Conservation (phyloP, 768 basidiomycete genomes). For the Cubamyces lactineus region DNA sequence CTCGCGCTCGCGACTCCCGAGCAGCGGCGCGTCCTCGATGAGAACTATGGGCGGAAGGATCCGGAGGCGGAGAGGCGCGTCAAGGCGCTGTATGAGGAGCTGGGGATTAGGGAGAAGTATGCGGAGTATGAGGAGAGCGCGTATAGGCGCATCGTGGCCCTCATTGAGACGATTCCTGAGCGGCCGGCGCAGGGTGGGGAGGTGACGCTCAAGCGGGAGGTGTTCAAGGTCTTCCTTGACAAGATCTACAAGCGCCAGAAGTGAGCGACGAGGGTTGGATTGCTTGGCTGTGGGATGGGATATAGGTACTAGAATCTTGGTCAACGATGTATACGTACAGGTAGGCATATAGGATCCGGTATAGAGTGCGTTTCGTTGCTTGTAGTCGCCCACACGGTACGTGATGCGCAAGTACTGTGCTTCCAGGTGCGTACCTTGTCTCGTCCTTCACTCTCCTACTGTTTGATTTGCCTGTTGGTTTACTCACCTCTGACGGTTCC, state of each 20-base stretch:
- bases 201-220: constrained; percentile 55
- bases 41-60: constrained; percentile 66
- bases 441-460: too few relatives aligned
- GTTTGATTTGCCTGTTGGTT: too few relatives aligned
- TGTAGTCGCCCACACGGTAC: too few relatives aligned
- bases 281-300: too few relatives aligned
- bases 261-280: constrained; percentile 28
- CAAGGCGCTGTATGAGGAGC: constrained; percentile 72
- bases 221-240: constrained; percentile 83
- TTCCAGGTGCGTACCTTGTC: too few relatives aligned
- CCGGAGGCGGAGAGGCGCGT: constrained; percentile 58
- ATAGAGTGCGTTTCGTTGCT: too few relatives aligned
- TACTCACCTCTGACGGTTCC: too few relatives aligned
- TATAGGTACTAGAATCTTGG: too few relatives aligned
- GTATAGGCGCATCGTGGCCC: constrained; percentile 62
- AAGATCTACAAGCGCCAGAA: constrained; percentile 78
- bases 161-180: constrained; percentile 80
- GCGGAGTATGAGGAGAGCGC: constrained; percentile 76
- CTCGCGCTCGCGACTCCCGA: constrained; percentile 56
- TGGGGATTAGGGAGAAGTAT: constrained; percentile 71
- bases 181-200: constrained; percentile 37
- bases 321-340: too few relatives aligned
- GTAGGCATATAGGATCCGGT: too few relatives aligned
- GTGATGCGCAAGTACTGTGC: too few relatives aligned
- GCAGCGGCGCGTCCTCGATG: constrained; percentile 65